phyloP scores from a whole-genome alignment of 78 protist species.

The Dictyostelium firmibasis region DNA sequence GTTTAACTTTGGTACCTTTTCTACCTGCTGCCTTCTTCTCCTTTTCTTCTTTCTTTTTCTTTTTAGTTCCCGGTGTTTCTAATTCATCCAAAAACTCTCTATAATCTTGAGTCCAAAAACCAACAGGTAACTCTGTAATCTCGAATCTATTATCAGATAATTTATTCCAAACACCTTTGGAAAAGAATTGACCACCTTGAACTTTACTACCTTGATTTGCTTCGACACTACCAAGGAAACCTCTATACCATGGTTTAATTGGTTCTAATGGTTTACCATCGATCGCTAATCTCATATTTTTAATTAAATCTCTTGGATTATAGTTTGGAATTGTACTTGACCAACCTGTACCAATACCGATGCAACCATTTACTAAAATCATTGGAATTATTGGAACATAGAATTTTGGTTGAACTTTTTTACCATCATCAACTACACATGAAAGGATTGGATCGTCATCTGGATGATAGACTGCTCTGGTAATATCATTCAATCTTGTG shows the following conservation, averaged over 20 bases:
- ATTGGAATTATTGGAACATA: slow-evolving; percentile 98
- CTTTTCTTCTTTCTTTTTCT: not conserved
- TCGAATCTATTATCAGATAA: not conserved
- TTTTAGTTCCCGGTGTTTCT: not conserved
- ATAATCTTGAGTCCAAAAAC: slow-evolving; percentile 88
- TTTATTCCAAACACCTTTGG: slow-evolving; percentile 1
- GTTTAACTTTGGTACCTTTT: not conserved
- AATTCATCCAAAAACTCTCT: slow-evolving; percentile 81
- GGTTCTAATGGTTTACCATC: slow-evolving; percentile 57
- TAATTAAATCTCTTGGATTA: slow-evolving; percentile 94
- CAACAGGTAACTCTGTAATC: slow-evolving; percentile 87
- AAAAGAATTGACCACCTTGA: not conserved
- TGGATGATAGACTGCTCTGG: slow-evolving; percentile 91
- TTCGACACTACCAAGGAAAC: slow-evolving; percentile 86
- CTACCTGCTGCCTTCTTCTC: slow-evolving; percentile 23
- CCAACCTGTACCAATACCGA: slow-evolving; percentile 66
- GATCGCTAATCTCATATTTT: slow-evolving; percentile 71
- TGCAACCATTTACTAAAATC: slow-evolving; percentile 97
- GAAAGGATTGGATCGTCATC: slow-evolving; percentile 94
- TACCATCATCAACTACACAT: slow-evolving; percentile 96
- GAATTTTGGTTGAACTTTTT: slow-evolving; percentile 94
- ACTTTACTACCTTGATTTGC: not conserved
- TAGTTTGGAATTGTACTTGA: slow-evolving; percentile 89
- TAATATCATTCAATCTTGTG: slow-evolving; percentile 87
- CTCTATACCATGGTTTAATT: slow-evolving; percentile 96